These are phyloP conservation scores for Fusarium sp. DNA, from an alignment of 2,329 filamentous ascomycete genomes.

Conservation along the genomic window DNA sequence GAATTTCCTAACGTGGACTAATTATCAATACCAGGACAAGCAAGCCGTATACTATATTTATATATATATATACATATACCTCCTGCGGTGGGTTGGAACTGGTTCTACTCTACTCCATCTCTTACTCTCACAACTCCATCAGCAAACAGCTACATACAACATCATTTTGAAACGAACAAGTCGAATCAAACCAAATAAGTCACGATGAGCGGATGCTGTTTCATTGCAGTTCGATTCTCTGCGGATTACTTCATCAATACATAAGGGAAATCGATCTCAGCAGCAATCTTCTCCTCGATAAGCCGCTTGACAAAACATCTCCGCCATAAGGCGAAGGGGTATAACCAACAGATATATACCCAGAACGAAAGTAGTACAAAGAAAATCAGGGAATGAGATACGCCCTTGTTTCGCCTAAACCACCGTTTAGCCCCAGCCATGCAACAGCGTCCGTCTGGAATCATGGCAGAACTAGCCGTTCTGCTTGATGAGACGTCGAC, in stretches of 20 bases:
- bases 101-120: background rate
- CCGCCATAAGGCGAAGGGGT: conserved; percentile 20
- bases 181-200: background rate
- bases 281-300: conserved; percentile 7
- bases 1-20: conserved; percentile 17
- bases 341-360: conserved; percentile 17
- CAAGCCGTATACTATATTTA: background rate
- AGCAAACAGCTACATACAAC: background rate
- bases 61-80: background rate
- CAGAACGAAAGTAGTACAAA: conserved; percentile 8
- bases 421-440: conserved; percentile 21
- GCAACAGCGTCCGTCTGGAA: conserved; percentile 30
- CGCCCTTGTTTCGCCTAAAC: conserved; percentile 34
- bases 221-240: conserved; percentile 24
- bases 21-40: background rate
- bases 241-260: conserved; percentile 40
- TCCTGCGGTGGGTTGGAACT: background rate
- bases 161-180: background rate
- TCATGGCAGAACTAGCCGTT: conserved; percentile 20
- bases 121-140: background rate
- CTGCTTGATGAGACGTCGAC: conserved; percentile 24
- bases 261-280: conserved; percentile 40
- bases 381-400: conserved; percentile 20
- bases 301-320: conserved; percentile 38
- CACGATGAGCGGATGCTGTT: background rate